Evolutionary conservation across 2,329 filamentous ascomycete genomes (phyloP).

Genomic region (Macrophomina pseudophaseolina): DNA sequence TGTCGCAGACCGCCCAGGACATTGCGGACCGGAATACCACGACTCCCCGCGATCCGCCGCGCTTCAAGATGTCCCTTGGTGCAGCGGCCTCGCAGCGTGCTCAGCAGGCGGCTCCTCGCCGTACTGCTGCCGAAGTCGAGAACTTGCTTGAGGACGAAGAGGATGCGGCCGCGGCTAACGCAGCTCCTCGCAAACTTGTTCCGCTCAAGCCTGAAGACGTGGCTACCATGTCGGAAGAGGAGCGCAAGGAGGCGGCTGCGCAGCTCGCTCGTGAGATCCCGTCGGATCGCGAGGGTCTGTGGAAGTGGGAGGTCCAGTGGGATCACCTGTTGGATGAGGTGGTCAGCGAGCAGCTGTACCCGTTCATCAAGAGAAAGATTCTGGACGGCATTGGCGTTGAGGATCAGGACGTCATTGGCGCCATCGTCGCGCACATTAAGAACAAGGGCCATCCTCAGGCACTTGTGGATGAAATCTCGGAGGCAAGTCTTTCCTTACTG

Average conservation of each 20-base stretch:
- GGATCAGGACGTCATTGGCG: conserved; percentile 92
- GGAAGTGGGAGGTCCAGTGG: conserved; percentile 94
- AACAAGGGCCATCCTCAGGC: conserved; percentile 76
- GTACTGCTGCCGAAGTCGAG: conserved; percentile 92
- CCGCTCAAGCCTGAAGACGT: conserved; percentile 52
- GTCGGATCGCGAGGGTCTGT: conserved; percentile 81
- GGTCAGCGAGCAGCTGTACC: conserved; percentile 83
- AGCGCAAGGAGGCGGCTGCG: conserved; percentile 79
- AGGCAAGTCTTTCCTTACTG: conserved; percentile 59
- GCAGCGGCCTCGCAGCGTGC: conserved; percentile 80
- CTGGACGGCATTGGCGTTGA: conserved; percentile 96
- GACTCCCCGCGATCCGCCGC: conserved; percentile 66
- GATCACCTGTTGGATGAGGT: conserved; percentile 82
- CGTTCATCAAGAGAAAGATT: conserved; percentile 98
- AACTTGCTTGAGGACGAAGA: conserved; percentile 95
- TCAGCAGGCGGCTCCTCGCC: conserved; percentile 63
- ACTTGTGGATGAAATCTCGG: conserved; percentile 82
- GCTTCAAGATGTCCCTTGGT: conserved; percentile 91
- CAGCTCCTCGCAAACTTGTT: conserved; percentile 72
- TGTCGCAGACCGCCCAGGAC: conserved; percentile 82
- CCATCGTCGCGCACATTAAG: conserved; percentile 85
- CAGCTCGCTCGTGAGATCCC: conserved; percentile 90
- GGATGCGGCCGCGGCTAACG: conserved; percentile 63
- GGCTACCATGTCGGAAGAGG: conserved; percentile 75
- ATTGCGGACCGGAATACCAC: conserved; percentile 55